A percentile compares a stretch with the other conserved stretches of the same genome.
These are phyloP conservation scores for Stachybotrys chlorohalonatus DNA, from an alignment of 2,329 filamentous ascomycete genomes.

Conservation along the genomic window DNA sequence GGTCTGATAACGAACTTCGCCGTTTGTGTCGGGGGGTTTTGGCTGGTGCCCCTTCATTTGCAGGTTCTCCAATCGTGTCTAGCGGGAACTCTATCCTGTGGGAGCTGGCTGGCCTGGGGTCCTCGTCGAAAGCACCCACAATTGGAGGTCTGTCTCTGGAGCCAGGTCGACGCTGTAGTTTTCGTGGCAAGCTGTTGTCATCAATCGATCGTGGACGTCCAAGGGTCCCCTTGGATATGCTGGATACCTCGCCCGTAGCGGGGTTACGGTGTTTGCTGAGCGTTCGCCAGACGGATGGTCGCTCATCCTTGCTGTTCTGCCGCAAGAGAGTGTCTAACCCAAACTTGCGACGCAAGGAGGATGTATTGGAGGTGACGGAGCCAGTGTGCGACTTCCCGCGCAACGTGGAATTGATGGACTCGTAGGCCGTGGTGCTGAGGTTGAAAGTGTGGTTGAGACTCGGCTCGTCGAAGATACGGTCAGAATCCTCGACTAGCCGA, in stretches of 20 bases:
- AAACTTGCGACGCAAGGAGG: slow-evolving; percentile 76
- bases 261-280: slow-evolving; percentile 70
- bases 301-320: slow-evolving; percentile 71
- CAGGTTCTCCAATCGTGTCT: slow-evolving; percentile 52
- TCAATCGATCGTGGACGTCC: slow-evolving; percentile 68
- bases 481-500: slow-evolving; percentile 80
- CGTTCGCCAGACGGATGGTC: slow-evolving; percentile 75
- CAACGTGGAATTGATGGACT: slow-evolving; percentile 47
- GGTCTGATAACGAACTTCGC: slow-evolving; percentile 83
- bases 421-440: slow-evolving; percentile 36
- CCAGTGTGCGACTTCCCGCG: slow-evolving; percentile 56
- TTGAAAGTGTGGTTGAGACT: slow-evolving; percentile 30
- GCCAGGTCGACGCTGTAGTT: slow-evolving; percentile 34
- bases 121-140: slow-evolving; percentile 53
- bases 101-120: slow-evolving; percentile 46
- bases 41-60: slow-evolving; percentile 26
- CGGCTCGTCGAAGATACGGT: slow-evolving; percentile 71
- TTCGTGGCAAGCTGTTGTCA: slow-evolving; percentile 44
- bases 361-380: slow-evolving; percentile 77
- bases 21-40: slow-evolving; percentile 63
- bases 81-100: slow-evolving; percentile 45
- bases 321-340: slow-evolving; percentile 68
- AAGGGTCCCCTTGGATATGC: slow-evolving; percentile 57
- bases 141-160: slow-evolving; percentile 54
- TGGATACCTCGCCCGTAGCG: slow-evolving; percentile 50